Evolutionary conservation across 768 basidiomycete genomes (phyloP).

Genomic region (Podaxis sp.): DNA sequence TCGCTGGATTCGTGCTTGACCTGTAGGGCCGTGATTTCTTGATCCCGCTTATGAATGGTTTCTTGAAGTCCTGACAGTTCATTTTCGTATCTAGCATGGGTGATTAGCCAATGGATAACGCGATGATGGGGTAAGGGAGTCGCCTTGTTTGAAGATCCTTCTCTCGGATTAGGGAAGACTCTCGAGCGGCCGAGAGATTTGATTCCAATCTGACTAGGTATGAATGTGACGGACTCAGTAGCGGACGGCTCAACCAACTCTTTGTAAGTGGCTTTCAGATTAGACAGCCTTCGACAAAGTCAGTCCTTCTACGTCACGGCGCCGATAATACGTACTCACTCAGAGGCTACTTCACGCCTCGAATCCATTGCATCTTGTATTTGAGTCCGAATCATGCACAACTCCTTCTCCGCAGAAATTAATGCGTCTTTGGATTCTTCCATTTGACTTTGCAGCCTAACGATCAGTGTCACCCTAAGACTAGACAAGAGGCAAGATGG

Average conservation of each 20-base stretch:
- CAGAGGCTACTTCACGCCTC: slow-evolving; percentile 1
- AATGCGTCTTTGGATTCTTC: slow-evolving; percentile 4
- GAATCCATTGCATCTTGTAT: slow-evolving; percentile 3
- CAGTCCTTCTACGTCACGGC: neutral
- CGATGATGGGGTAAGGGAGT: neutral
- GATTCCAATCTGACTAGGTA: neutral
- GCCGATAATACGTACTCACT: neutral
- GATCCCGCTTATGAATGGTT: slow-evolving; percentile 23
- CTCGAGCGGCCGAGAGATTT: neutral
- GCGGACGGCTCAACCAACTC: neutral
- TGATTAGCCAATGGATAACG: neutral
- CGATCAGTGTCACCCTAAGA: neutral
- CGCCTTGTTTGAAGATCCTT: slow-evolving; percentile 4
- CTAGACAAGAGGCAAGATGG: neutral
- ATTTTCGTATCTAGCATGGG: slow-evolving; percentile 18
- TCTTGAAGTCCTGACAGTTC: slow-evolving; percentile 24
- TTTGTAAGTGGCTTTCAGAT: neutral
- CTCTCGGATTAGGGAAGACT: neutral
- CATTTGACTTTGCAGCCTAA: neutral
- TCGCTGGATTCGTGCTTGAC: slow-evolving; percentile 19
- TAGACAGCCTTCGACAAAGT: neutral
- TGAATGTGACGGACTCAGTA: neutral
- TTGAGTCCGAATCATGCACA: slow-evolving; percentile 1
- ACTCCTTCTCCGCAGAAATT: slow-evolving; percentile 9
- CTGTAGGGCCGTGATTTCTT: slow-evolving; percentile 22